A percentile compares a stretch with the other conserved stretches of the same genome.
These are phyloP conservation scores for Tylopilus sp. DNA, from an alignment of 768 basidiomycete species.

Conservation along the genomic window DNA sequence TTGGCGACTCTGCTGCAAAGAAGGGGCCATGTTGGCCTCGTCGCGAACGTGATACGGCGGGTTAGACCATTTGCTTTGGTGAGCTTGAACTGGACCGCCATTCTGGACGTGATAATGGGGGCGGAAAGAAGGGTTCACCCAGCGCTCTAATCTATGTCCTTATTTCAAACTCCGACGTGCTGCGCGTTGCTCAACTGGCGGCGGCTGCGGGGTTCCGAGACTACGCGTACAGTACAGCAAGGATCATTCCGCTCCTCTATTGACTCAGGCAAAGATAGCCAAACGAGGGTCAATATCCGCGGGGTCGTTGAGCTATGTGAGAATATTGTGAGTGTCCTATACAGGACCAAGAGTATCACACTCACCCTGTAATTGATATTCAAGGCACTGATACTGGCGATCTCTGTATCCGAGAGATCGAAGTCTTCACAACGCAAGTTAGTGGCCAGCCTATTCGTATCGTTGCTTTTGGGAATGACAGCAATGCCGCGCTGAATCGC, in stretches of 20 bases:
- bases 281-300: conserved; percentile 61
- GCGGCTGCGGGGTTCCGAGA: conserved; percentile 5
- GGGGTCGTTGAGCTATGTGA: conserved; percentile 63
- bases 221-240: background rate
- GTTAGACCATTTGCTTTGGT: conserved; percentile 52
- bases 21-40: conserved; percentile 50
- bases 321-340: conserved; percentile 1
- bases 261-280: conserved; percentile 63
- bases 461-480: conserved; percentile 72
- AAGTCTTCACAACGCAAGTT: conserved; percentile 48
- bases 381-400: conserved; percentile 53
- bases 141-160: conserved; percentile 9
- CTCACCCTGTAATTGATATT: conserved; percentile 64
- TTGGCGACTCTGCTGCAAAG: conserved; percentile 53
- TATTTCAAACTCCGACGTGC: conserved; percentile 45
- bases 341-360: conserved; percentile 2
- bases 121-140: conserved; percentile 10
- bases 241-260: background rate
- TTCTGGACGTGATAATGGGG: conserved; percentile 38
- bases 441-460: conserved; percentile 34
- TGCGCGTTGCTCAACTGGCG: conserved; percentile 26
- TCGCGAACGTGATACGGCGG: conserved; percentile 55
- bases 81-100: conserved; percentile 62
- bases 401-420: conserved; percentile 54
- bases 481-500: conserved; percentile 70